Conservation (phyloP, 2,329 filamentous ascomycete genomes). For the Phyllosticta citribraziliensis region DNA sequence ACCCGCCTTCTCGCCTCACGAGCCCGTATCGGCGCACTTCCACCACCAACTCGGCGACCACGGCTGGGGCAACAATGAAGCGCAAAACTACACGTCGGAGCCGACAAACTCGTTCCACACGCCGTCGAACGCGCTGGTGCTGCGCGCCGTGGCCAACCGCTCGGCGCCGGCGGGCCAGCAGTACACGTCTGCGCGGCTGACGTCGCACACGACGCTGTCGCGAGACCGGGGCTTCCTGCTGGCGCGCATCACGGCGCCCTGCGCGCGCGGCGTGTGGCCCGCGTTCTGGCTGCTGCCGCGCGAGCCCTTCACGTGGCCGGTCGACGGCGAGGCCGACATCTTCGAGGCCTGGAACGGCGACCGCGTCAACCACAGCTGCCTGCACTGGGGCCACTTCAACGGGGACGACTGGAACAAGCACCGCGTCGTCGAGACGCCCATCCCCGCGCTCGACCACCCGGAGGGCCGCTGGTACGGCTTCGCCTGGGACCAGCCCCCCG, state of each 20-base stretch:
- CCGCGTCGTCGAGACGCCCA: constrained; percentile 42
- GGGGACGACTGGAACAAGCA: constrained; percentile 49
- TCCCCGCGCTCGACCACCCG: constrained; percentile 36
- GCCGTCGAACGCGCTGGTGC: constrained; percentile 40
- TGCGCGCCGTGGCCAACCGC: constrained; percentile 40
- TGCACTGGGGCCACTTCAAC: constrained; percentile 50
- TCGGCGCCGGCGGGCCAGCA: constrained; percentile 25
- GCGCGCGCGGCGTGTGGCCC: constrained; percentile 50
- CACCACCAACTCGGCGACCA: constrained; percentile 47
- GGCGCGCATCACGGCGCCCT: constrained; percentile 43
- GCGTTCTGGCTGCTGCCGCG: constrained; percentile 52
- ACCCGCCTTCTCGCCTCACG: constrained; percentile 39
- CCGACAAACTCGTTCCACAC: constrained; percentile 46
- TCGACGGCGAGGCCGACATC: constrained; percentile 51
- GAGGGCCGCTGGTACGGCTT: constrained; percentile 46
- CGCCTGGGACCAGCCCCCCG: constrained; percentile 42
- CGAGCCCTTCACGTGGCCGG: constrained; percentile 50
- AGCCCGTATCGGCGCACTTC: constrained; percentile 43
- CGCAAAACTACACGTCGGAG: constrained; percentile 46
- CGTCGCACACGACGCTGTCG: constrained; percentile 42
- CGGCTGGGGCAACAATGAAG: constrained; percentile 54
- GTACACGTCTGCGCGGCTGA: constrained; percentile 48
- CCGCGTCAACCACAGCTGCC: constrained; percentile 44
- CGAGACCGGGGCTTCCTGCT: constrained; percentile 44
- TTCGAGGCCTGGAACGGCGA: constrained; percentile 54